Evolutionary conservation across 2,329 filamentous ascomycete genomes (phyloP), one percentile per base, ranked within the genome.

Genomic region (Acarospora socialis): DNA sequence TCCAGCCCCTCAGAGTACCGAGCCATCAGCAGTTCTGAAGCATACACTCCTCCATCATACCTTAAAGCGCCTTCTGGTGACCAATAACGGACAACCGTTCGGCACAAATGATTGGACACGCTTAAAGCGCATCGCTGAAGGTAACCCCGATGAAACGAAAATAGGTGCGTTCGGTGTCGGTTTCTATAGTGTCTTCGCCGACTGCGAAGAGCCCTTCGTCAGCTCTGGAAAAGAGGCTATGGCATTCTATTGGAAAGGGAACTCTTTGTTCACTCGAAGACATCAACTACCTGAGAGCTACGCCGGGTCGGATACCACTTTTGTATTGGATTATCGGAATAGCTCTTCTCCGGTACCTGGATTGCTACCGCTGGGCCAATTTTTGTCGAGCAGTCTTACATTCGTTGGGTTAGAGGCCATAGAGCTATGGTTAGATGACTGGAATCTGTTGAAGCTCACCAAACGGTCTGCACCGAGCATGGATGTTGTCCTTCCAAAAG

Each of bases 221-320:
- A 90, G 83, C 43, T 95, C 87, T 1, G 90, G 90, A 1, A 72
- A 69, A 40, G 77, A 92, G 56, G 86, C 84, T 21, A 94, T 98
- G 82, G 87, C 87, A 0, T 98, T 98, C 51, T 98, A 94, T 61
- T 98, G 90, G 92, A 95, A 94, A 55, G 86, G 81, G n/a, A 95
- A 95, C 53, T 82, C 83, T 4, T 68, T 98, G 2, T 95, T 93
- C 53, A 98, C 92, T 15, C 79, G 86, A 46, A 81, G 83, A 44
- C 67, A 90, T 14, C 74, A 76, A 43, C 59, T 94, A 5, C 74
- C 79, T 2, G 64, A 72, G 27, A 70, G 71, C 15, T 68, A 83
- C 47, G 59, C 65, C 10, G 78, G 66, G 34, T 63, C 63, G 19
- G 72, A 87, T 46, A 98, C 92, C 2, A 80, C 78, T n/a, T 98